Evolutionary conservation across 2,329 filamentous ascomycete species (phyloP).

Genomic region (Aureobasidium sp.): DNA sequence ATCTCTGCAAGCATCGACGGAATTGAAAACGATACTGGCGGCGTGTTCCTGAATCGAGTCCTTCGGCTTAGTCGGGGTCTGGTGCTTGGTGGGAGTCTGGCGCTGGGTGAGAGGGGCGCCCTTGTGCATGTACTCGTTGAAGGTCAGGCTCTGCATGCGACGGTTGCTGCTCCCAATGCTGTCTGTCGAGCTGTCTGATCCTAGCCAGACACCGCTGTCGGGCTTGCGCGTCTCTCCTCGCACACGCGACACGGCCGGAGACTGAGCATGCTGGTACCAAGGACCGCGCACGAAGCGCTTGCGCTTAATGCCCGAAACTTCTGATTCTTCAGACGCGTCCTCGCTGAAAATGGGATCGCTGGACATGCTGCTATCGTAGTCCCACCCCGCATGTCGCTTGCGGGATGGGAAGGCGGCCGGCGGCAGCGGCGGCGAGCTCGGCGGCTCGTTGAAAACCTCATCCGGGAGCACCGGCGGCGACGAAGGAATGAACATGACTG

Average conservation of each 20-base stretch:
- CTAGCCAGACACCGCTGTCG: slow-evolving; percentile 65
- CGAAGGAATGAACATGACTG: slow-evolving; percentile 15
- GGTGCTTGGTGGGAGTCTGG: background rate
- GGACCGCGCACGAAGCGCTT: slow-evolving; percentile 64
- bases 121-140: slow-evolving; percentile 10
- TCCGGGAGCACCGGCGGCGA: slow-evolving; percentile 15
- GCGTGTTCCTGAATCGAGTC: slow-evolving; percentile 20
- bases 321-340: slow-evolving; percentile 56
- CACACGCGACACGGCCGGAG: slow-evolving; percentile 16
- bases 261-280: slow-evolving; percentile 38
- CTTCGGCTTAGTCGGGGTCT: background rate
- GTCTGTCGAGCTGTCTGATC: slow-evolving; percentile 44
- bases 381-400: slow-evolving; percentile 26
- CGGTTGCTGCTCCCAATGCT: slow-evolving; percentile 8
- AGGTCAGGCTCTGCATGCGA: slow-evolving; percentile 14
- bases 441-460: slow-evolving; percentile 10
- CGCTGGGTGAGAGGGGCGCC: background rate
- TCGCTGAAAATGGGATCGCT: slow-evolving; percentile 71
- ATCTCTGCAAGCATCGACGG: slow-evolving; percentile 50
- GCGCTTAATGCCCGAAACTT: slow-evolving; percentile 40
- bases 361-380: slow-evolving; percentile 40
- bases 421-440: slow-evolving; percentile 17
- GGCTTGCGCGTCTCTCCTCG: slow-evolving; percentile 47
- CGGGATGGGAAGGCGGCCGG: slow-evolving; percentile 16
- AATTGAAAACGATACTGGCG: slow-evolving; percentile 22